phyloP scores from a whole-genome alignment of 768 basidiomycete species.

The Gyrodon lividus region DNA sequence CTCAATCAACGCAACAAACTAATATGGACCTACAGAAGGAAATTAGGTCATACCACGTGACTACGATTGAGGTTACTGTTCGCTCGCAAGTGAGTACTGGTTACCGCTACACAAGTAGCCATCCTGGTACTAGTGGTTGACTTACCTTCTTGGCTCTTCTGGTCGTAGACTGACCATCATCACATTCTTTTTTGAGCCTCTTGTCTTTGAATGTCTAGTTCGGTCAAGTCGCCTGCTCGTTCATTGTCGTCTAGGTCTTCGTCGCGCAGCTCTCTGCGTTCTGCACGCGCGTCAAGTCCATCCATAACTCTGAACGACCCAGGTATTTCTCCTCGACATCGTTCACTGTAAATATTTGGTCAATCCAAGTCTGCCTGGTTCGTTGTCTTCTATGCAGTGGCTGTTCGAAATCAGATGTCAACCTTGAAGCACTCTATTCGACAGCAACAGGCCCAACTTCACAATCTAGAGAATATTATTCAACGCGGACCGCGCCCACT shows the following conservation, averaged over 20 bases:
- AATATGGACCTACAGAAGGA: conserved; percentile 16
- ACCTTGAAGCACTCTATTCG: conserved; percentile 79
- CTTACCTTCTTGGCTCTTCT: conserved; percentile 8
- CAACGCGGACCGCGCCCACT: conserved; percentile 66
- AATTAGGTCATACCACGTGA: background rate
- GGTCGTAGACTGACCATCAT: conserved; percentile 22
- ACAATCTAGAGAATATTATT: conserved; percentile 65
- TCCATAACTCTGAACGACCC: conserved; percentile 57
- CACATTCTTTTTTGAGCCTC: conserved; percentile 25
- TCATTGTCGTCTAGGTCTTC: conserved; percentile 48
- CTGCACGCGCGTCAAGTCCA: conserved; percentile 55
- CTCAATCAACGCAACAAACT: conserved; percentile 15
- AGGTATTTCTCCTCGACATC: conserved; percentile 44
- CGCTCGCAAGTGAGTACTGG: background rate
- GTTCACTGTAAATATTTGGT: conserved; percentile 23
- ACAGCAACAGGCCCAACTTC: conserved; percentile 80
- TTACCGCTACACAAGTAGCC: conserved; percentile 9
- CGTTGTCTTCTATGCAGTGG: conserved; percentile 47
- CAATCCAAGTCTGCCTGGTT: conserved; percentile 22
- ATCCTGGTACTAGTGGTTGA: conserved; percentile 3
- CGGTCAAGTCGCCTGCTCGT: conserved; percentile 35
- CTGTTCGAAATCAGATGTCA: conserved; percentile 76
- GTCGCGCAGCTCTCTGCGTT: conserved; percentile 47
- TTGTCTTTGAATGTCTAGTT: conserved; percentile 33
- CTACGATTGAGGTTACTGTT: background rate